Base-by-base conservation (phyloP, 176 grass and related monocot species). In the Paspalum notatum region DNA sequence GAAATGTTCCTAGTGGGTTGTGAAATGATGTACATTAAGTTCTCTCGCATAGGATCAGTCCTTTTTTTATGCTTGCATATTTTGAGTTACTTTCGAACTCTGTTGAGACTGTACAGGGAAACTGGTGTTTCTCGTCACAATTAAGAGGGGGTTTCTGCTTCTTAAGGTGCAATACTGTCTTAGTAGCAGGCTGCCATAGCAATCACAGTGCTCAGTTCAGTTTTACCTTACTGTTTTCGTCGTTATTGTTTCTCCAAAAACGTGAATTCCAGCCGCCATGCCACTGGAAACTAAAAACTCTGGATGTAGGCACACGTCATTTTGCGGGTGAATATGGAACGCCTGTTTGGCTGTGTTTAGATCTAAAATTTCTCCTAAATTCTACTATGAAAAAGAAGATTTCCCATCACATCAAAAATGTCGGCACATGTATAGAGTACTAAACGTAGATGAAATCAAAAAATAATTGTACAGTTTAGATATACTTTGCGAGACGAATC, bases 11-110 rank as follows among this genome's bases (percentile, higher is more conserved):
- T 77, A 15, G 15, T 59, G 37, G 59, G 9, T 61, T 85, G 66
- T 51, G 12, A 82, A 51, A 76, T 55, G 26, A 82, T 81, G 78
- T 85, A 82, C 55, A 89, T 85, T 24, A n/a, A 72, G 12, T 59
- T 77, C 20, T 56, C 68, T 87, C 57, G 32, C 64, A 48, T 76
- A 64, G 44, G 21, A 53, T 21, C 55, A 50, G 62, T 8, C 3
- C 9, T 16, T 45, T 71, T 55, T 62, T 21, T 52, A 56, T 68
- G 24, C 64, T 72, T 41, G 25, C 82, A 24, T 71, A n/a, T 44
- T 81, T 9, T 71, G 64, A 77, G 64, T 69, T 57, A 12, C 75
- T 69, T 26, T 63, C 20, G 68, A 60, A 78, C 18, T 74, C 76
- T 24, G 5, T 82, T 55, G 20, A n/a, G 26, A 52, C 32, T 63